Evolutionary conservation across 768 basidiomycete species (phyloP), one percentile per base, ranked within the genome.

Genomic region (Lentinula sp.): DNA sequence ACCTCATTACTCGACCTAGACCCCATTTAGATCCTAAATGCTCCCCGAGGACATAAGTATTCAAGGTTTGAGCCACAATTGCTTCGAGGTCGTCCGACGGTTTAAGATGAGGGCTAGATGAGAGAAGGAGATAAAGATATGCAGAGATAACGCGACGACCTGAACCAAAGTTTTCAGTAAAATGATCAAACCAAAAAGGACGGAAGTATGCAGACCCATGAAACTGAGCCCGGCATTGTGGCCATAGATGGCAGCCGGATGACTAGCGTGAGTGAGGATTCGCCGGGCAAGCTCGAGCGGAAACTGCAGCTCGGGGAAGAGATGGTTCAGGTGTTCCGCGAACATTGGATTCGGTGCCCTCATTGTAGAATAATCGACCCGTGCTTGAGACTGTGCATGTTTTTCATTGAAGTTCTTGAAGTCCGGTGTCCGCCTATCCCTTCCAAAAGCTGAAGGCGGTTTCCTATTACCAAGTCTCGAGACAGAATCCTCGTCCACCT

Each of bases 131-230:
- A 37, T 87, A 76, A 53, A 90, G 82, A 69, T 91, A 93, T 6
- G 88, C 79, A 66, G 90, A 83, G 37, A 93, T 75, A 23, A 90
- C 87, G 61, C 92, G 83, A 57, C 92, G 86, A 43, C 91, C 91
- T 92, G 65, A 42, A 41, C 39, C 45, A n/a, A 9, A 53, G 49
- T 28, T 8, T n/a, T 36, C 33, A 32, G 33, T 15, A 37, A 20
- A 61, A 28, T 3, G 35, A 55, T 56, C 32, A 42, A 50, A 15
- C 9, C 16, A 4, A 23, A 49, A 13, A 23, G 13, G 33, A 20
- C 6, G 42, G 16, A 35, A 52, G 6, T 20, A 55, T 8, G 73
- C 84, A 60, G 66, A 90, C 91, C 92, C 33, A 91, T 78, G 67
- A 93, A 94, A 45, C 81, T 77, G 49, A 90, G 73, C 9, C 84